phyloP scores from a whole-genome alignment of 2,329 filamentous ascomycete genomes.

The Sclerotinia borealis region DNA sequence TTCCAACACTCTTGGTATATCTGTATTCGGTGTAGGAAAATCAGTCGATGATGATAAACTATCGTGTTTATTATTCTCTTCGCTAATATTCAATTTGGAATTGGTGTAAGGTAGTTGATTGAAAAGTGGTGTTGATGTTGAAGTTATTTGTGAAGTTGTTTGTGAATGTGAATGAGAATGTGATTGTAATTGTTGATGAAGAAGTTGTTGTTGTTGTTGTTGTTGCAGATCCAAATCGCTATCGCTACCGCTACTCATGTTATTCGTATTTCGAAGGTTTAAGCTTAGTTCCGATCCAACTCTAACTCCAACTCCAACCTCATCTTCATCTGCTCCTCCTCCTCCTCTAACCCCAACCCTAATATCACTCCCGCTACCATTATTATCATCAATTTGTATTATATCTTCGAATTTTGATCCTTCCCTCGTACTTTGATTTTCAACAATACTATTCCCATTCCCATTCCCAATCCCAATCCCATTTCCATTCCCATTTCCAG shows the following conservation, averaged over 20 bases:
- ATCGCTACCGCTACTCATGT: constrained; percentile 11
- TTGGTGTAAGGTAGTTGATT: constrained; percentile 1
- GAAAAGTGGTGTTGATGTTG: not conserved
- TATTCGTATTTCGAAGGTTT: constrained; percentile 11
- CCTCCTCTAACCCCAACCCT: not conserved
- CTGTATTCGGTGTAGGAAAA: constrained; percentile 30
- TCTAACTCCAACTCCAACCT: not conserved
- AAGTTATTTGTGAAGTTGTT: constrained; percentile 8
- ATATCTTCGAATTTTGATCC: not conserved
- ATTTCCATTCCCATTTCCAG: not conserved
- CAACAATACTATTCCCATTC: not conserved
- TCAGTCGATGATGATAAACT: constrained; percentile 24
- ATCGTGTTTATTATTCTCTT: constrained; percentile 22
- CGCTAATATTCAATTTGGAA: not conserved
- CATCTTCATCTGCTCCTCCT: not conserved
- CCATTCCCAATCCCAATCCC: not conserved
- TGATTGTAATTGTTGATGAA: constrained; percentile 11
- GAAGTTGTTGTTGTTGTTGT: constrained; percentile 11
- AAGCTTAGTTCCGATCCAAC: constrained; percentile 9
- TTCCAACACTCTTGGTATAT: constrained; percentile 25
- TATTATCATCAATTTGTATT: not conserved
- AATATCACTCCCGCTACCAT: not conserved
- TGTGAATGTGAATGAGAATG: not conserved
- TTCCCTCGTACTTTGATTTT: not conserved
- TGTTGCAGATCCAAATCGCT: constrained; percentile 19